Base-by-base conservation (phyloP, 129 eudicot genomes). In the Centella asiatica region DNA sequence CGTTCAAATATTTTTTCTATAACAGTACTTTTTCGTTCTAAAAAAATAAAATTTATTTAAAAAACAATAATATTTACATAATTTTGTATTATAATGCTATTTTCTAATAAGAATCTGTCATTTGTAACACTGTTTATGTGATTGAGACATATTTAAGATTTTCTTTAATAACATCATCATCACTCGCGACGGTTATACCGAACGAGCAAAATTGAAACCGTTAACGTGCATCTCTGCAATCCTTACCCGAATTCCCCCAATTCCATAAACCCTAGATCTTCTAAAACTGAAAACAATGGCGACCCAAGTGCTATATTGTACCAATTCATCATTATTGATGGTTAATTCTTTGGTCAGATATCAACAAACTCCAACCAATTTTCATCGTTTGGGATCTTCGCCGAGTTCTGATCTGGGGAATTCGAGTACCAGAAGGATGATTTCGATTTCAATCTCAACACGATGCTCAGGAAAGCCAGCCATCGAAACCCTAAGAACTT, bases 381-480 rank as follows among this genome's bases (percentile, higher is more conserved):
- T 1, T 40, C 50, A 25, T 68, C 75, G 52, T 22, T 27, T 55
- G 47, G 44, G 69, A 33, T 57, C 73, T 22, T 63, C 70, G 6
- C 59, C 29, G 11, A 66, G 8, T 52, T 54, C 29, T 26, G 53
- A 53, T 65, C 52, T 46, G 45, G 60, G 33, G 28, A 62, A 47
- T 22, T 46, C 26, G 32, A 59, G 59, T 19, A 23, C 28, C 71
- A 55, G 40, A 56, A 62, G 44, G 23, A 44, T 71, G 52, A n/a
- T n/a, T n/a, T n/a, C n/a, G n/a, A n/a, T n/a, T n/a, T 68, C 81
- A 19, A 44, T 63, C 65, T 65, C 83, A 66, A 68, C 76, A 50
- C 78, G 69, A 62, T 87, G 99, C 67, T 81, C 86, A 8, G 73
- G 48, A 22, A 76, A 84, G 60, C 77, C 67, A 42, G n/a, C n/a